Base-by-base conservation (phyloP, 1,284 basidiomycete genomes). In the Heliocybe sulcata region DNA sequence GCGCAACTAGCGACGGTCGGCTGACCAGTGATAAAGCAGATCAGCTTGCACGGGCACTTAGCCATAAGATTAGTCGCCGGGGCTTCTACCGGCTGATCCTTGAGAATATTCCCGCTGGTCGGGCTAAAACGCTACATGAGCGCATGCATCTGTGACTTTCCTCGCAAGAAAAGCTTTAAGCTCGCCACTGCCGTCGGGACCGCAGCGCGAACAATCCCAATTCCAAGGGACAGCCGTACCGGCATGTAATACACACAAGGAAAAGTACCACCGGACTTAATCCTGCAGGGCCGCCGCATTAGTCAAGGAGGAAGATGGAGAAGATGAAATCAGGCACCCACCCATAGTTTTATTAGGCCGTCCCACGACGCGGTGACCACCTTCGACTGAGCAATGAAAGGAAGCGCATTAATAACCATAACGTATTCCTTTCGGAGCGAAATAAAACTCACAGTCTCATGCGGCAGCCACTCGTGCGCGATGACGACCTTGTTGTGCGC, bases 291-390 rank as follows among this genome's bases (percentile, higher is more conserved):
- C 12, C 38, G n/a, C 38, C 4, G 38, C 3, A n/a, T 42, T 42
- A 42, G 38, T 42, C 38, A 49, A 49, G 3, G 47, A 29, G 47
- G 47, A 49, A 16, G 14, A 16, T 22, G 16, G 26, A 35, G 51
- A 33, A 51, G 10, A 3, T 16, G 12, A 23, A 52, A 31, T 12
- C 22, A 52, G 19, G n/a, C 55, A 66, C 69, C 55, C 62, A 77
- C 92, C 95, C 95, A 98, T 69, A 98, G 77, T 74, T 98, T 97
- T 71, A 98, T 97, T 62, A 95, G 74, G 9, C 95, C 95, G 69
- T 98, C 95, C 95, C 95, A 98, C 55, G 92, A 93, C 12, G 91
- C 96, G 1, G 95, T 98, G 54, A 98, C 82, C 2, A 98, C 84
- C 74, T 98, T 98, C 35, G 90, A 93, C 90, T 95, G 64, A 12